Base-by-base conservation (phyloP, 495 filamentous ascomycete species). In the Aspergillus baeticus region DNA sequence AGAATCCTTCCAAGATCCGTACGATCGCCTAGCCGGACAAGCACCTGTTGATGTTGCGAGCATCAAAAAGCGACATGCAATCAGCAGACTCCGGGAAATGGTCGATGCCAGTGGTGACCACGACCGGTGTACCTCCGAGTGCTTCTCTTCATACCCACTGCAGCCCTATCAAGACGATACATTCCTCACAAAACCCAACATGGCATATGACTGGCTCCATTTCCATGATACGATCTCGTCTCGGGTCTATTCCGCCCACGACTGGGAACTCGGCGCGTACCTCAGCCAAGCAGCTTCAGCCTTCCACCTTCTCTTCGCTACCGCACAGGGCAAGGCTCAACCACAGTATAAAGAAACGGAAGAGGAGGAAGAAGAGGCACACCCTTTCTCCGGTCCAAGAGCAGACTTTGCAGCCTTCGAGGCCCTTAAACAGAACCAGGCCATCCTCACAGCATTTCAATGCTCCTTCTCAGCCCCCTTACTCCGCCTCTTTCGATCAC, bases 161-260 rank as follows among this genome's bases (percentile, higher is more conserved):
- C 88, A 90, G 48, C 82, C 90, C 26, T 98, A 87, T 69, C 92
- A 96, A 73, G 94, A 98, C 67, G 94, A 98, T 67, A 90, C 85
- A 0, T 86, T 89, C 66, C 82, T 98, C 29, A 87, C 88, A 10
- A 98, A 98, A 63, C 94, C 94, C 0, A 85, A 86, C 61, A 68
- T 79, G 1, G 93, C 91, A 0, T 94, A 92, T 65, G 91, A 96
- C 44, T 98, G 94, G 94, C 82, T 98, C 52, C 81, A 92, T 70
- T 98, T 98, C 69, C 89, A 96, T 66, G 94, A 97, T 60, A 74
- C 78, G 1, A 82, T 95, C 55, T 92, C 89, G 6, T 82, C 84
- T 1, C 83, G 84, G 51, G 75, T 97, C 2, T 89, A 85, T 64
- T 71, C 80, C 8, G 81, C 77, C 44, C 91, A 96, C 68, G 92